Evolutionary conservation across 2,329 filamentous ascomycete species (phyloP).

Genomic region (Ambrosiella xylebori): DNA sequence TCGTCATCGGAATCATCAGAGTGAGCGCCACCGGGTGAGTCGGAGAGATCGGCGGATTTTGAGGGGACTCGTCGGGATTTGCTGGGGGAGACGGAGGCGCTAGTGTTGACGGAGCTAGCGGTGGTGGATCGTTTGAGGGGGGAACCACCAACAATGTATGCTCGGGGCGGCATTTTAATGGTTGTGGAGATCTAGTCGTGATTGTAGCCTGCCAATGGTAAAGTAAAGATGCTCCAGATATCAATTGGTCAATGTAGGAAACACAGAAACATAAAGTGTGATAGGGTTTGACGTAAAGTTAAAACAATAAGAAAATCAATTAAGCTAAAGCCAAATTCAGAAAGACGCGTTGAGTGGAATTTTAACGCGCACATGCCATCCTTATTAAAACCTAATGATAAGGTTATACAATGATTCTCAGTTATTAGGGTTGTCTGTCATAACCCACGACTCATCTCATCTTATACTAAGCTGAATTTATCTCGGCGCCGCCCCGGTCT

Average conservation of each 20-base stretch:
- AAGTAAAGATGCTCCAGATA: background rate
- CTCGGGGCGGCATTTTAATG: constrained; percentile 5
- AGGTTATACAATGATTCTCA: constrained; percentile 2
- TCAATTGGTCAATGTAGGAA: background rate
- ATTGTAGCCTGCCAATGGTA: background rate
- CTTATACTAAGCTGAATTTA: background rate
- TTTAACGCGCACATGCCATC: constrained; percentile 1
- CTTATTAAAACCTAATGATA: background rate
- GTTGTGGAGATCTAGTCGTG: background rate
- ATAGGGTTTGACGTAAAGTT: background rate
- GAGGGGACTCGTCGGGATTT: constrained; percentile 6
- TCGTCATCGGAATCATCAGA: constrained; percentile 10
- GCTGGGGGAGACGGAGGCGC: constrained; percentile 3
- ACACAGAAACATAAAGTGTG: too few species aligned
- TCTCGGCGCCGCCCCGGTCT: background rate
- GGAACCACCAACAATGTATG: constrained; percentile 14
- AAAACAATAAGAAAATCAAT: background rate
- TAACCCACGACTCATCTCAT: background rate
- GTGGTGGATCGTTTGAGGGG: constrained; percentile 8
- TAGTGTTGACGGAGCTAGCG: background rate
- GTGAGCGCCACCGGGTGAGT: constrained; percentile 1
- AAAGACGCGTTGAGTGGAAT: constrained; percentile 5
- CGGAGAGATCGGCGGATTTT: background rate
- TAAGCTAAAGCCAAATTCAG: background rate
- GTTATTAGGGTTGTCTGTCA: background rate